phyloP scores from a whole-genome alignment of 805 yeast genomes.

The Wickerhamomyces rabaulensis region DNA sequence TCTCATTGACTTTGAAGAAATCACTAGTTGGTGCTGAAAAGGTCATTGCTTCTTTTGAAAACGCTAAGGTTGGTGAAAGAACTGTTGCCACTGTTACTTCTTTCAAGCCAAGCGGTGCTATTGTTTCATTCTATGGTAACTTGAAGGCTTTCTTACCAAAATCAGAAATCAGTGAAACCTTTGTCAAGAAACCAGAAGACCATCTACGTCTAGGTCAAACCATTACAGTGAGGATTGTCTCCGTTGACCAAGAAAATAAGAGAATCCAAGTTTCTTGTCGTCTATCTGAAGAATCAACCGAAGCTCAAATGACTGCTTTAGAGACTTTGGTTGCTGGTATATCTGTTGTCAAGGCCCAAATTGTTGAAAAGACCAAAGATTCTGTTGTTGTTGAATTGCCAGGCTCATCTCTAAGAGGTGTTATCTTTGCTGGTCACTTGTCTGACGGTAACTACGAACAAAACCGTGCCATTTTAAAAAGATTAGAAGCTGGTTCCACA shows the following conservation, averaged over 20 bases:
- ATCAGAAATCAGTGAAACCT: slow-evolving; percentile 85
- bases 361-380: slow-evolving; percentile 74
- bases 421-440: slow-evolving; percentile 67
- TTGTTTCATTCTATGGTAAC: slow-evolving; percentile 77
- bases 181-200: slow-evolving; percentile 70
- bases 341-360: slow-evolving; percentile 49
- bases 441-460: slow-evolving; percentile 74
- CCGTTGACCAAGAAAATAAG: slow-evolving; percentile 45
- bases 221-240: slow-evolving; percentile 60
- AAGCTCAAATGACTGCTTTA: slow-evolving; percentile 42
- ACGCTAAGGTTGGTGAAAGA: slow-evolving; percentile 47
- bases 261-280: slow-evolving; percentile 72
- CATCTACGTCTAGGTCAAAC: slow-evolving; percentile 83
- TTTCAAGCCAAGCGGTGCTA: slow-evolving; percentile 71
- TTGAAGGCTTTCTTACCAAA: slow-evolving; percentile 79
- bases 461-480: slow-evolving; percentile 60
- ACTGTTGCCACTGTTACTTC: slow-evolving; percentile 72
- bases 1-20: slow-evolving; percentile 74
- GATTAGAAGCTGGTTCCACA: slow-evolving; percentile 54
- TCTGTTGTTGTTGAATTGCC: slow-evolving; percentile 59
- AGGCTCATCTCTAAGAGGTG: slow-evolving; percentile 52
- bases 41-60: slow-evolving; percentile 40
- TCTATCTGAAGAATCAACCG: slow-evolving; percentile 47
- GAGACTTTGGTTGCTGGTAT: slow-evolving; percentile 52
- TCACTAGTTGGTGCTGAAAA: slow-evolving; percentile 57